A percentile compares a stretch with the other conserved stretches of the same genome.
These are phyloP conservation scores for Cicer cuneatum DNA, from an alignment of 306 rosid species.

Conservation along the genomic window DNA sequence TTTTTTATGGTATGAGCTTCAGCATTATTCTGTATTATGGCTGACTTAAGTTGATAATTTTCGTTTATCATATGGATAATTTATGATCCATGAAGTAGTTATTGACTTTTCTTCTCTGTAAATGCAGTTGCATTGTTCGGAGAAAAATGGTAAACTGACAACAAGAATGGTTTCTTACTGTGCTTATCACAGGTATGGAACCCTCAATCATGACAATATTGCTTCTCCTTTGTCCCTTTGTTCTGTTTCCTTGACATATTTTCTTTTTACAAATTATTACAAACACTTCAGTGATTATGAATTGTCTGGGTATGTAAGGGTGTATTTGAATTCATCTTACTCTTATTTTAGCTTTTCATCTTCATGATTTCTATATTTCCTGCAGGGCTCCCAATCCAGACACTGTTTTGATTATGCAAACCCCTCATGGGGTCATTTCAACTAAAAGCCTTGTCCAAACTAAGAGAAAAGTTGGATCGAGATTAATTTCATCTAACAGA, in stretches of 20 bases:
- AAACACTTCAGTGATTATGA: not conserved
- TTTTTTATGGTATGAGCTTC: too few relatives aligned
- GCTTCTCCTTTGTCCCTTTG: conserved; percentile 10
- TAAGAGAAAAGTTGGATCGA: conserved; percentile 77
- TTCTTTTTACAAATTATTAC: conserved; percentile 17
- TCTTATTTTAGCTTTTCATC: conserved; percentile 19
- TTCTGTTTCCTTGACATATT: conserved; percentile 13
- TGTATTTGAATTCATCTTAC: conserved; percentile 25
- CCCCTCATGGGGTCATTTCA: conserved; percentile 75
- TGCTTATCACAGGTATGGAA: conserved; percentile 81
- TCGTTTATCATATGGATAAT: conserved; percentile 29
- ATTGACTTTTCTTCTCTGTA: conserved; percentile 33
- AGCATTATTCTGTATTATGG: conserved; percentile 21
- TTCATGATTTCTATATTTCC: conserved; percentile 43
- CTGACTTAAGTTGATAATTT: conserved; percentile 31
- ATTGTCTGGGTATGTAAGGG: not conserved
- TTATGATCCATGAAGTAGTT: conserved; percentile 30
- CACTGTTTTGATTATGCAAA: conserved; percentile 77
- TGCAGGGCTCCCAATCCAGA: conserved; percentile 96
- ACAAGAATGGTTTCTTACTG: conserved; percentile 87
- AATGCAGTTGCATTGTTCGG: conserved; percentile 79
- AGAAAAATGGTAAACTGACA: conserved; percentile 78
- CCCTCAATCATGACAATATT: conserved; percentile 36
- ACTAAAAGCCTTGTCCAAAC: conserved; percentile 76
- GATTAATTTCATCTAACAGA: conserved; percentile 78